phyloP scores from a whole-genome alignment of 805 yeast genomes.

The Saccharomycopsis microspora region DNA sequence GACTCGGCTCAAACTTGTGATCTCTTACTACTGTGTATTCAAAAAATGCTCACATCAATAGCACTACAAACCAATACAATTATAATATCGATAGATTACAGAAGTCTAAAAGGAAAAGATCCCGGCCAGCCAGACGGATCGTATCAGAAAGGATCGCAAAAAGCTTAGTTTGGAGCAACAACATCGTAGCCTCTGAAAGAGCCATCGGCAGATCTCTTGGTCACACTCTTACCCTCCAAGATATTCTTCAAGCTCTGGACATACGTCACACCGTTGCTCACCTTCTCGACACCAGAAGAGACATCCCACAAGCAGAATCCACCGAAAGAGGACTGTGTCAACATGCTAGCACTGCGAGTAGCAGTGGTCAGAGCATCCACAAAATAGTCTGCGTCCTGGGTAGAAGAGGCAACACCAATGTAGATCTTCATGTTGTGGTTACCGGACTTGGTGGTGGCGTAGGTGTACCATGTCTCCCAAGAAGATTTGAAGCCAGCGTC shows the following conservation, averaged over 20 bases:
- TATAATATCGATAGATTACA: too few species aligned
- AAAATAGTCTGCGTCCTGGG: constrained; percentile 45
- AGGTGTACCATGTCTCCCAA: constrained; percentile 34
- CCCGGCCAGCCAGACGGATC: too few species aligned
- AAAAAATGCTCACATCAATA: too few species aligned
- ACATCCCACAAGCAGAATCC: constrained; percentile 16
- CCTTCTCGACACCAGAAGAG: constrained; percentile 7
- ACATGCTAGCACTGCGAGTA: background rate
- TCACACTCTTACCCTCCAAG: constrained; percentile 8
- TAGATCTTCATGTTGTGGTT: constrained; percentile 42
- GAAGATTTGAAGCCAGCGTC: constrained; percentile 33
- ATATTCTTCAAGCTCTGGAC: constrained; percentile 12
- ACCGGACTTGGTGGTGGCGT: constrained; percentile 27
- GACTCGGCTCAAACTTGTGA: too few species aligned
- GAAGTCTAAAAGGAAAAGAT: too few species aligned
- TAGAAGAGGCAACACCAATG: constrained; percentile 49
- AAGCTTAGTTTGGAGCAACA: background rate
- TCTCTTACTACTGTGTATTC: too few species aligned
- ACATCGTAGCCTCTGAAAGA: constrained; percentile 1
- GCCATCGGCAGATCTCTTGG: constrained; percentile 8
- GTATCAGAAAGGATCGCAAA: too few species aligned
- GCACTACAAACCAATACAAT: too few species aligned
- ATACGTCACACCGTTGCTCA: constrained; percentile 9
- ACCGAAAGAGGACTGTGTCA: constrained; percentile 6
- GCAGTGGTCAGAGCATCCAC: constrained; percentile 23